phyloP scores from a whole-genome alignment of 345 rosid genomes.

The Linum usitatissimum region DNA sequence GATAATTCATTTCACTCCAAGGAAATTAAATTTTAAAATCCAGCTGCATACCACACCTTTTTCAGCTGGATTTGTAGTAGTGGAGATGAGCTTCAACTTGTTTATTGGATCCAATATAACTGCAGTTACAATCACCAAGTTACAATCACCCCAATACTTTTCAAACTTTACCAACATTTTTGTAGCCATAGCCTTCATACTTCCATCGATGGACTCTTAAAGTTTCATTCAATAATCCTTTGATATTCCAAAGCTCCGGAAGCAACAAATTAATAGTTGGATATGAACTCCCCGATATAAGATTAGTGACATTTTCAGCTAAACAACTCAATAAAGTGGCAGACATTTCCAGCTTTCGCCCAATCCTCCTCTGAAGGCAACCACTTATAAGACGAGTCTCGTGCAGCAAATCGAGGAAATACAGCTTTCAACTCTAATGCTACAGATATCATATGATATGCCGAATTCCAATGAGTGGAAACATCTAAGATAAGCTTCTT shows the following conservation, averaged over 20 bases:
- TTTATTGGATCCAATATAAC: no score
- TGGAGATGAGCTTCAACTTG: no score
- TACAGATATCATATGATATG: slow-evolving; percentile 22
- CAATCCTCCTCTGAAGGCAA: slow-evolving; percentile 21
- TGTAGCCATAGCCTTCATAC: slow-evolving; percentile 18
- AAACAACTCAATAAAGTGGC: slow-evolving; percentile 19
- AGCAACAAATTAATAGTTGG: slow-evolving; percentile 25
- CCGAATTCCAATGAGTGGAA: not conserved
- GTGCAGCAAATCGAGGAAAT: slow-evolving; percentile 16
- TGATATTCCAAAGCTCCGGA: slow-evolving; percentile 15
- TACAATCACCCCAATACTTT: no score
- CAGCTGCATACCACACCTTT: no score
- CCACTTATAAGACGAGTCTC: slow-evolving; percentile 14
- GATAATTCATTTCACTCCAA: slow-evolving; percentile 9
- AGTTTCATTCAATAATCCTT: slow-evolving; percentile 12
- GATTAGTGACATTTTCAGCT: slow-evolving; percentile 13
- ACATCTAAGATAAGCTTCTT: slow-evolving; percentile 19
- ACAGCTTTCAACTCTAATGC: slow-evolving; percentile 15
- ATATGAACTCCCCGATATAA: slow-evolving; percentile 12
- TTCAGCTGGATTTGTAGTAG: no score
- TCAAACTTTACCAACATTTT: slow-evolving; percentile 8
- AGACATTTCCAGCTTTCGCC: slow-evolving; percentile 11
- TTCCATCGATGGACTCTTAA: slow-evolving; percentile 13
- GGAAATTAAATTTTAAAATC: no score
- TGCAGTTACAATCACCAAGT: no score